Base-by-base conservation (phyloP, 2,329 filamentous ascomycete genomes). In the Ophiostoma quercus region DNA sequence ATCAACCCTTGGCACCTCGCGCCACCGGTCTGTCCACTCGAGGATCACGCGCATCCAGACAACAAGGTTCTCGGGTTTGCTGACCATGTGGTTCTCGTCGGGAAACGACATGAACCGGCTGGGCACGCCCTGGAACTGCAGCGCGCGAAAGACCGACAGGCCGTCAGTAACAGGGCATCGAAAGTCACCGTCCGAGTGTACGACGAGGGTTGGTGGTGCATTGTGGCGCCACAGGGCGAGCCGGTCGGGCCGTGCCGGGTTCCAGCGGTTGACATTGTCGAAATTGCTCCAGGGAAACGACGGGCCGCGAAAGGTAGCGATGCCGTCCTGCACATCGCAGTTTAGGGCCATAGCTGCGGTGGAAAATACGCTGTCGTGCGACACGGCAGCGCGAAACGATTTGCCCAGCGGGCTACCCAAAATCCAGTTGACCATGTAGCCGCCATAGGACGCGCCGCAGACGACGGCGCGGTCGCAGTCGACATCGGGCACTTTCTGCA, bases 41-140 rank as follows among this genome's bases (percentile, higher is more conserved):
- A 91, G 78, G 11, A 92, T 88, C 1, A 85, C 85, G 68, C 82
- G 82, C 76, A 92, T 87, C 90, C 90, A 92, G 63, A 89, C 79
- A 66, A 91, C 78, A 25, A 83, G 82, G 75, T 92, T 92, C 78
- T 91, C 89, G 1, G 85, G 85, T 73, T 89, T 88, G 66, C 89
- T 75, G 3, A 92, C 88, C 84, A 85, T 90, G 75, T 91, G 89
- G 67, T 88, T 87, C 78, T 92, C 90, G 76, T 92, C 90, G 0
- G 89, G 86, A 75, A 93, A 94, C 0, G 85, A 88, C 76, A 94
- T 74, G 71, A 92, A 88, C 71, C 87, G 85, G 73, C 88, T 91
- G 47, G 89, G 85, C 2, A 93, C 83, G 0, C 88, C 88, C 68
- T 84, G 82, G 16, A 84, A 83, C 79, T 93, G 90, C 34, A 94